Percentiles rank a stretch among this genome's conserved stretches.
phyloP scores from a whole-genome alignment of 176 grass and related monocot genomes.

The Ensete ventricosum region DNA sequence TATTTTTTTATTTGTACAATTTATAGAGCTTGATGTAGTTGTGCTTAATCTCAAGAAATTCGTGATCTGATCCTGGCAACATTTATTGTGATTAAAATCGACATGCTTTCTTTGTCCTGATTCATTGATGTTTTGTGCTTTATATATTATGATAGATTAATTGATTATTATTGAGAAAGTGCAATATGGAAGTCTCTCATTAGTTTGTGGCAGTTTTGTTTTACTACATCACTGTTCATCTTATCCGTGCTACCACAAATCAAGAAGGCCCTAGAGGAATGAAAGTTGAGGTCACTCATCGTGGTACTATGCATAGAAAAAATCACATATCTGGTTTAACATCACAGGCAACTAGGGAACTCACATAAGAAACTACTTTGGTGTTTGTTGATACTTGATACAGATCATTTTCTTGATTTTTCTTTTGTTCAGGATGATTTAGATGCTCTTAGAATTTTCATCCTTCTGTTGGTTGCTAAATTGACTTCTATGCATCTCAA shows the following conservation, averaged over 20 bases:
- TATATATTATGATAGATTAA: no score
- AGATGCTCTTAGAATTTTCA: background rate
- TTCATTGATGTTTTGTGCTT: no score
- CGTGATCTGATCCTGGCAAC: no score
- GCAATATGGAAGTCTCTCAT: background rate
- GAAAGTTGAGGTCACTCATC: slow-evolving; percentile 92
- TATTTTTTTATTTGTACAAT: no score
- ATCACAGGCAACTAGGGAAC: slow-evolving; percentile 58
- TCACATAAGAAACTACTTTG: slow-evolving; percentile 37
- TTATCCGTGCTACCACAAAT: slow-evolving; percentile 33
- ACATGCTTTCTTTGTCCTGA: no score
- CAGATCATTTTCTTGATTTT: background rate
- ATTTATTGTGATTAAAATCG: no score
- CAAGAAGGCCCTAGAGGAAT: slow-evolving; percentile 86
- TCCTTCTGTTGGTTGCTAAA: background rate
- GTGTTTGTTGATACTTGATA: background rate
- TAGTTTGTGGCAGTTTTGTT: background rate
- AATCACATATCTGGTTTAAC: slow-evolving; percentile 80
- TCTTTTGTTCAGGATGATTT: background rate
- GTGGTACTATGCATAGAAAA: slow-evolving; percentile 82
- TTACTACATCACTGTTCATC: background rate
- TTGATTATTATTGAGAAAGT: no score
- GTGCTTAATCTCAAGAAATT: no score
- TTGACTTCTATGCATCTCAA: background rate
- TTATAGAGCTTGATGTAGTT: no score